Base-by-base conservation (phyloP, 192 early-diverging fungal species). In the Coemansia guatemalensis region DNA sequence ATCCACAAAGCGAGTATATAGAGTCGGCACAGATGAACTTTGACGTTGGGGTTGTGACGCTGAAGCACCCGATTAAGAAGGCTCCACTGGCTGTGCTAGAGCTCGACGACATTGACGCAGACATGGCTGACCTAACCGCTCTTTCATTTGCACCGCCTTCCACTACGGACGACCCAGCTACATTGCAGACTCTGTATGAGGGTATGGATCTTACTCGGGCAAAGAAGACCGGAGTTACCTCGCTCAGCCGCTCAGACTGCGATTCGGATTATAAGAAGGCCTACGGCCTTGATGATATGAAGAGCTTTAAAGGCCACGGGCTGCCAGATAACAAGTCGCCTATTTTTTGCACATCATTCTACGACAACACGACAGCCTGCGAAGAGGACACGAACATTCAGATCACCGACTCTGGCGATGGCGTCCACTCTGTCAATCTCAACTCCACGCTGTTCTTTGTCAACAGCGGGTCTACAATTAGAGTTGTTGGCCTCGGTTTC, bases 401-500 rank as follows among this genome's bases (percentile, higher is more conserved):
- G 4, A 74, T 75, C 66, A 53, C 48, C 25, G 54, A 33, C 33
- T 60, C 64, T 17, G 56, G 48, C 50, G 25, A 30, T 12, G 50
- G 53, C n/a, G 33, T 64, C 47, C 62, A 73, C 54, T 80, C 77
- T 44, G 50, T 58, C 22, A 56, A 71, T 24, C 77, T 80, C 65
- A 74, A 80, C 68, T 80, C 77, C n/a, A 74, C 77, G 11, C 55
- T 80, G 12, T 64, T 71, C 17, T 62, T 80, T 30, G 62, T 74
- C 23, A 52, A 57, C 23, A 64, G 65, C 53, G 68, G 77, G 24
- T 67, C 77, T 11, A 53, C 67, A 18, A 59, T 69, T 47, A 63
- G 27, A n/a, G 44, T 80, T 22, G 65, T 74, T 32, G 68, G 77
- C 22, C 30, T 80, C 50, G 77, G 72, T 26, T 24, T 54, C 27